A percentile compares a stretch with the other conserved stretches of the same genome.
phyloP scores from a whole-genome alignment of 2,329 filamentous ascomycete species.

The Colletotrichum orbiculare region DNA sequence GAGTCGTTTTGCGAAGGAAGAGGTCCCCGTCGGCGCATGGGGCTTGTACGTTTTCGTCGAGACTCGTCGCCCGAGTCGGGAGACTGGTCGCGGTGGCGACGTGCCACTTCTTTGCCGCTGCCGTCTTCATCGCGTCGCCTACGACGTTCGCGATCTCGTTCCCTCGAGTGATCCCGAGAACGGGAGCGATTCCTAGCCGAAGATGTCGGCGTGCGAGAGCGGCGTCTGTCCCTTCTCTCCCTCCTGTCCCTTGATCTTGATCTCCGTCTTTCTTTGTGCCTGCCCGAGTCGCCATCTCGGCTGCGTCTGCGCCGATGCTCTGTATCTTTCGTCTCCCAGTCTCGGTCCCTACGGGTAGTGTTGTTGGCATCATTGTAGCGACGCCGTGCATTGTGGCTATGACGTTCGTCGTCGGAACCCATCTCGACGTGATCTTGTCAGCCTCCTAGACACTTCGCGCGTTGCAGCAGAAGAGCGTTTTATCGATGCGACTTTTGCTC shows the following conservation, averaged over 20 bases:
- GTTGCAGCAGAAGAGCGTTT: too few species aligned
- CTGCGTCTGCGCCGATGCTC: conserved; percentile 31
- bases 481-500: too few species aligned
- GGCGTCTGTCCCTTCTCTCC: conserved; percentile 30
- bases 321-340: neutral
- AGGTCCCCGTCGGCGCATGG: conserved; percentile 55
- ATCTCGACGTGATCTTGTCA: conserved; percentile 2
- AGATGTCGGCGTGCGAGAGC: conserved; percentile 31
- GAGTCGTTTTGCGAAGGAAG: conserved; percentile 70
- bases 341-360: conserved; percentile 7
- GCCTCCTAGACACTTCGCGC: too few species aligned
- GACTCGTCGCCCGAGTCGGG: conserved; percentile 46
- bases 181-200: conserved; percentile 24
- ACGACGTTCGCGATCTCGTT: conserved; percentile 41
- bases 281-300: conserved; percentile 22
- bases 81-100: conserved; percentile 20
- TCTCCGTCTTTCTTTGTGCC: conserved; percentile 18
- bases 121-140: conserved; percentile 37
- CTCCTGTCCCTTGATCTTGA: conserved; percentile 26
- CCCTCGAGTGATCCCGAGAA: conserved; percentile 35
- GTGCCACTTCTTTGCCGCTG: conserved; percentile 28
- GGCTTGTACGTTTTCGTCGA: conserved; percentile 41
- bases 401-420: conserved; percentile 32
- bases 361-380: conserved; percentile 23
- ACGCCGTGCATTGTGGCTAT: conserved; percentile 24